Percentiles rank a stretch among this genome's conserved stretches.
These are phyloP conservation scores for Jamesozyma piceae DNA, from an alignment of 805 yeast species.

Conservation along the genomic window DNA sequence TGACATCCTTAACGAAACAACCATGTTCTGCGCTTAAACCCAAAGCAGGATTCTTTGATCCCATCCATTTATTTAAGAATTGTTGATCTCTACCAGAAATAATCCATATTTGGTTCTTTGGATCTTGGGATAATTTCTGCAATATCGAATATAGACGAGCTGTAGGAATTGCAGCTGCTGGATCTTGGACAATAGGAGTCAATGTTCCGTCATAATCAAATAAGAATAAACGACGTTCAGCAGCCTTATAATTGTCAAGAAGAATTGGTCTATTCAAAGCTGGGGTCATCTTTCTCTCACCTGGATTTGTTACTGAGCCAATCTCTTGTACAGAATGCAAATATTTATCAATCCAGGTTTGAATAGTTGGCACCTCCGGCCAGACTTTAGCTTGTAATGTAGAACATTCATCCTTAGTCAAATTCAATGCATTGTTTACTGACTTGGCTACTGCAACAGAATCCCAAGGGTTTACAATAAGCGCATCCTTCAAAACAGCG, in stretches of 20 bases:
- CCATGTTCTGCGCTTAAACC: constrained; percentile 98
- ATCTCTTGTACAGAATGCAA: constrained; percentile 37
- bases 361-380: constrained; percentile 63
- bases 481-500: constrained; percentile 58
- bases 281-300: constrained; percentile 56
- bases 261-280: constrained; percentile 66
- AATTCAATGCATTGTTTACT: constrained; percentile 56
- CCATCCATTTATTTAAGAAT: constrained; percentile 83
- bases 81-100: constrained; percentile 92
- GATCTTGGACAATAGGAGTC: constrained; percentile 92
- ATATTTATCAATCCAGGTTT: constrained; percentile 67
- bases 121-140: constrained; percentile 56
- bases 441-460: constrained; percentile 84
- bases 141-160: constrained; percentile 55
- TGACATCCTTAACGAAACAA: constrained; percentile 77
- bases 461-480: constrained; percentile 95
- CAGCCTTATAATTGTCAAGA: constrained; percentile 46
- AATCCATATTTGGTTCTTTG: constrained; percentile 83
- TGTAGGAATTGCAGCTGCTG: constrained; percentile 96
- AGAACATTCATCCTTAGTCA: constrained; percentile 40
- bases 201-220: constrained; percentile 97
- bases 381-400: constrained; percentile 47
- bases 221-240: constrained; percentile 66
- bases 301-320: constrained; percentile 36
- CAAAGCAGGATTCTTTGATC: constrained; percentile 47